These are phyloP conservation scores for Beauveria sp. DNA, from an alignment of 2,329 filamentous ascomycete genomes.

Conservation along the genomic window DNA sequence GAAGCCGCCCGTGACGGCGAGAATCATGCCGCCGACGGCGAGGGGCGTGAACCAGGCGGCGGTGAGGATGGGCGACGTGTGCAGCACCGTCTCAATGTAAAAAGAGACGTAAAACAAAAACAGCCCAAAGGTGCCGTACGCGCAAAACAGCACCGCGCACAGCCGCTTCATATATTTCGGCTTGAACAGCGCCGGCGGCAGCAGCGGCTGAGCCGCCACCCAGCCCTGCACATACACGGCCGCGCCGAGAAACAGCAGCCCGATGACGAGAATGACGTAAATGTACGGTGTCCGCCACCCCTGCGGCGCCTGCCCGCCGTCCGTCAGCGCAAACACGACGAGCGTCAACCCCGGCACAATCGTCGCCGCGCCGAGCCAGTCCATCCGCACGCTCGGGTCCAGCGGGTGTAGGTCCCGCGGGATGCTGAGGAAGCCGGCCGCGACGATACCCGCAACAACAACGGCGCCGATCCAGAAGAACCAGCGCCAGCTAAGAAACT, in stretches of 20 bases:
- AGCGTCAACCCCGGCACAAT: conserved; percentile 60
- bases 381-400: conserved; percentile 45
- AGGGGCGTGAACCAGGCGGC: conserved; percentile 65
- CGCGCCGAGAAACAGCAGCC: conserved; percentile 48
- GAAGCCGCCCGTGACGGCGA: conserved; percentile 55
- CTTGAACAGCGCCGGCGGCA: conserved; percentile 62
- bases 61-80: conserved; percentile 51
- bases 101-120: conserved; percentile 63
- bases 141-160: conserved; percentile 52
- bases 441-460: conserved; percentile 36
- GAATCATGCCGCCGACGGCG: conserved; percentile 58
- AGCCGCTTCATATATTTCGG: conserved; percentile 63
- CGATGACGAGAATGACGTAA: conserved; percentile 54
- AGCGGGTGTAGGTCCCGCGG: conserved; percentile 25
- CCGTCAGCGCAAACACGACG: conserved; percentile 68
- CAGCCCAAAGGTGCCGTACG: conserved; percentile 61
- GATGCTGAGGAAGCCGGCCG: conserved; percentile 35
- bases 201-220: conserved; percentile 58
- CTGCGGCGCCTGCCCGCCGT: conserved; percentile 58
- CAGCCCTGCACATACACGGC: conserved; percentile 67
- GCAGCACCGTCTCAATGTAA: conserved; percentile 56
- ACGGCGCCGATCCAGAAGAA: conserved; percentile 60
- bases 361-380: conserved; percentile 56
- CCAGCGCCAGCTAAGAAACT: conserved; percentile 58
- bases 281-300: conserved; percentile 73